Base-by-base conservation (phyloP, 768 basidiomycete genomes). In the Scleroderma bovista region DNA sequence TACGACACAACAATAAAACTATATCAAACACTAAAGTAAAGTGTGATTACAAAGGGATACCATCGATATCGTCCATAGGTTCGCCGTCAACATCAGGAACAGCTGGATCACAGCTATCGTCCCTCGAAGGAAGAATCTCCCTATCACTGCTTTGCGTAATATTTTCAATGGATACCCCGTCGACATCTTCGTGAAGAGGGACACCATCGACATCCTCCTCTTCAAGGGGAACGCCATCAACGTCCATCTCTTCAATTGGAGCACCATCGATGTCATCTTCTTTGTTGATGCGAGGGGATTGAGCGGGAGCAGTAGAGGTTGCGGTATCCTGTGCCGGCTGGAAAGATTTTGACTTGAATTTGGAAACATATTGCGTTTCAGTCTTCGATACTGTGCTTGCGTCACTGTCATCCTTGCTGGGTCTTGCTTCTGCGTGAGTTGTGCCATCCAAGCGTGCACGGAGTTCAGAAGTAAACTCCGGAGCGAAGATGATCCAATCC, bases 401-500 rank as follows among this genome's bases (percentile, higher is more conserved):
- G 7, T 48, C 31, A 24, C 61, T 56, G 1, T 65, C 65, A 49
- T 65, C 60, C 17, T 67, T 60, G 31, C 56, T 55, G 2, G 58
- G 56, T 42, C 61, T 58, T 36, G 67, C 55, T 45, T 67, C 64
- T 19, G 65, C 58, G 22, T 59, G 60, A 1, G 60, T 55, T 17
- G 62, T 69, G 19, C 90, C 90, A 44, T 94, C 89, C 44, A 98
- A 75, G 49, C 93, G 74, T 47, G 68, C 69, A 22, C 91, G 75
- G 15, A 95, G 75, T 58, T 86, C 82, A 2, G 75, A 61, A 0
- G 88, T 93, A 60, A 88, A 89, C 48, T 94, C 89, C 2, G 86
- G 88, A 46, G 90, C 77, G 63, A 98, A 98, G 29, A 97, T 89
- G 51, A 98, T 94, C 93, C 94, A 95, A 64, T 96, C 87, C 62